Percentiles rank a stretch among this genome's conserved stretches.
Conservation (phyloP, 331 rosid species). For the Arachis monticola region DNA sequence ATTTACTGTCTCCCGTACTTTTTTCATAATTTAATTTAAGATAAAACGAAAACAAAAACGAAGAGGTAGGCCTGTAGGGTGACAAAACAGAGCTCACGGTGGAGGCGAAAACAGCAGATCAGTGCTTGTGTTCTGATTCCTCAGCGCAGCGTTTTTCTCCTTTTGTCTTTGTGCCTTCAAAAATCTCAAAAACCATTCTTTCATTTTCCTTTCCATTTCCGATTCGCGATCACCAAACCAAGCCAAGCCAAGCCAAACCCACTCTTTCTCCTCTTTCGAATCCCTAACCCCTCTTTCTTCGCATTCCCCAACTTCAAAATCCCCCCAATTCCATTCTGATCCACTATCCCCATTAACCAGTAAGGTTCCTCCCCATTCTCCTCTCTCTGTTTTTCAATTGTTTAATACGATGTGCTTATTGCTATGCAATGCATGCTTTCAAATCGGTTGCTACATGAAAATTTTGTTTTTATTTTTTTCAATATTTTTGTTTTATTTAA, state of each 20-base stretch:
- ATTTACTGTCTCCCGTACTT: too few relatives aligned
- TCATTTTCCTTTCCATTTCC: background rate
- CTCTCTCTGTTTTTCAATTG: background rate
- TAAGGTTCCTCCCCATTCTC: background rate
- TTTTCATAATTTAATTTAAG: too few relatives aligned
- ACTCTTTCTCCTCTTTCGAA: background rate
- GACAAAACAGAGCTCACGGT: background rate
- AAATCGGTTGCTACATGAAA: constrained; percentile 12
- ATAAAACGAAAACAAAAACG: background rate
- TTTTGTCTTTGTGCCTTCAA: background rate
- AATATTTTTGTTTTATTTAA: background rate
- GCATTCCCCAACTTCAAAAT: constrained; percentile 1
- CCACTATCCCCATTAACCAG: background rate
- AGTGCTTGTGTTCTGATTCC: background rate
- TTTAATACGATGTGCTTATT: background rate
- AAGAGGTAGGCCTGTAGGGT: background rate
- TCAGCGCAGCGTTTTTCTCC: background rate
- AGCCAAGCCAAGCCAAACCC: background rate
- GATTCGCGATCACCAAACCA: constrained; percentile 23
- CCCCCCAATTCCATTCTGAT: background rate
- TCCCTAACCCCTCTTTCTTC: background rate
- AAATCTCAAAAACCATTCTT: constrained; percentile 13
- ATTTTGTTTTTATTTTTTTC: background rate
- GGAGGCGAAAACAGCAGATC: constrained; percentile 5
- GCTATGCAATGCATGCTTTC: constrained; percentile 27